These are phyloP conservation scores for Angomonas ambiguus DNA, from an alignment of 208 protist species.

Conservation along the genomic window DNA sequence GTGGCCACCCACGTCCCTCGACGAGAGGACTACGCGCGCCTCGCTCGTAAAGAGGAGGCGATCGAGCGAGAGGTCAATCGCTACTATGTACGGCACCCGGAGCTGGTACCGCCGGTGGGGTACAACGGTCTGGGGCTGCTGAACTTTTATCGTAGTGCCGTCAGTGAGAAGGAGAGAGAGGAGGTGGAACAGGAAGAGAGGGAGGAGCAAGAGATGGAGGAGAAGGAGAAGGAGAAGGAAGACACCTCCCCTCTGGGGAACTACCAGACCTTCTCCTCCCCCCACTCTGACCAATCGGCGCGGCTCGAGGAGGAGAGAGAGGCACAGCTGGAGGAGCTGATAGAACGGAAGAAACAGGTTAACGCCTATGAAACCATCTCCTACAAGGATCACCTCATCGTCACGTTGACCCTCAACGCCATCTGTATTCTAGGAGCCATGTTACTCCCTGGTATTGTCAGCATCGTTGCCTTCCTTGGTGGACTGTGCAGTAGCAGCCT, in stretches of 20 bases:
- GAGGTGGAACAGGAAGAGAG: neutral
- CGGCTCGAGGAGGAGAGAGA: constrained; percentile 13
- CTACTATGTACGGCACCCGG: neutral
- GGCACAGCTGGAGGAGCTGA: constrained; percentile 17
- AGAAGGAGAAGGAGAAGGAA: constrained; percentile 6
- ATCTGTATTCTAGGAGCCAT: constrained; percentile 47
- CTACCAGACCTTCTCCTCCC: neutral
- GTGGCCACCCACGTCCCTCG: constrained; percentile 58
- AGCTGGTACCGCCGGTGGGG: neutral
- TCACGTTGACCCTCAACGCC: constrained; percentile 50
- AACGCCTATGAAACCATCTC: constrained; percentile 40
- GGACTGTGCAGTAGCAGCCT: constrained; percentile 57
- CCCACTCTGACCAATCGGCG: neutral
- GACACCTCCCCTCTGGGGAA: neutral
- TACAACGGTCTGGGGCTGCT: neutral
- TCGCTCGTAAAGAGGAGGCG: constrained; percentile 33
- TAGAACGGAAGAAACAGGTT: constrained; percentile 30
- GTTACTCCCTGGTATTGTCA: constrained; percentile 47
- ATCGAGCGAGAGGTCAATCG: constrained; percentile 18
- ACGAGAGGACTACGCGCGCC: constrained; percentile 31
- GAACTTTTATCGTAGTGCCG: neutral
- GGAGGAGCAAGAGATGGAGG: neutral
- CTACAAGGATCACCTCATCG: constrained; percentile 48
- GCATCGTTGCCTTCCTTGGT: constrained; percentile 52
- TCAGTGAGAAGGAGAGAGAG: neutral